These are phyloP conservation scores for Aphanoascus verrucosus DNA, from an alignment of 2,329 filamentous ascomycete genomes.

Conservation along the genomic window DNA sequence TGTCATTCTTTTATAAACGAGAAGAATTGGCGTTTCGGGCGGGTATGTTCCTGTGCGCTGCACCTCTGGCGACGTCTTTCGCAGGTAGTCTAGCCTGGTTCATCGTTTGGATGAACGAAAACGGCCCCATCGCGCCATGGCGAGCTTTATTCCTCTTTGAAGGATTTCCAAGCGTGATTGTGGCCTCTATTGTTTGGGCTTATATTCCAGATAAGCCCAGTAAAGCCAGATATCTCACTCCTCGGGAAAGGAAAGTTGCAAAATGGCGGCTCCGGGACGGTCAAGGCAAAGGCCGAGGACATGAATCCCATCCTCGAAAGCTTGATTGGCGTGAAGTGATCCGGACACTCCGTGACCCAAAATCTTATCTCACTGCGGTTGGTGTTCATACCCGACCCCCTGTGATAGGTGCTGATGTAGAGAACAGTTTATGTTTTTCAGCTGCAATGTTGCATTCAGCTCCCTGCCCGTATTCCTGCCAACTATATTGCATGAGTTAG, in stretches of 20 bases:
- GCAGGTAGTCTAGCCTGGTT: slow-evolving; percentile 67
- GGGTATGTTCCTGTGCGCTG: slow-evolving; percentile 73
- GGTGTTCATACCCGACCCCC: slow-evolving; percentile 17
- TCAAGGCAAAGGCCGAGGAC: slow-evolving; percentile 27
- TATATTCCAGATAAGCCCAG: slow-evolving; percentile 66
- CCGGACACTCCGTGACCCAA: slow-evolving; percentile 53
- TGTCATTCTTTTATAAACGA: slow-evolving; percentile 53
- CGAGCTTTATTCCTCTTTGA: slow-evolving; percentile 75
- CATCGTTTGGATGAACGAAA: slow-evolving; percentile 58
- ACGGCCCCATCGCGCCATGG: slow-evolving; percentile 66
- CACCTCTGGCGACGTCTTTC: slow-evolving; percentile 52
- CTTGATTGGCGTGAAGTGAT: slow-evolving; percentile 49
- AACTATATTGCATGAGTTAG: slow-evolving; percentile 56
- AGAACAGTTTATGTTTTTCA: slow-evolving; percentile 62
- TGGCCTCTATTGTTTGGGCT: slow-evolving; percentile 62
- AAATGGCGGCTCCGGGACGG: slow-evolving; percentile 53
- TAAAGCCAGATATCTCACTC: slow-evolving; percentile 52
- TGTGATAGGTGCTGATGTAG: neutral
- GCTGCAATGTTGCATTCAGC: slow-evolving; percentile 77
- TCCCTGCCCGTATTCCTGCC: slow-evolving; percentile 82
- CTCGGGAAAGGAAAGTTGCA: slow-evolving; percentile 58
- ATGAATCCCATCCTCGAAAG: slow-evolving; percentile 25
- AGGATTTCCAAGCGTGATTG: slow-evolving; percentile 70
- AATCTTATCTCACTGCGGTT: slow-evolving; percentile 60
- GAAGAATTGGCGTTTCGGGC: slow-evolving; percentile 74